Evolutionary conservation across 345 rosid genomes (phyloP), one percentile per base, ranked within the genome.

Genomic region (Lumnitzera littorea): DNA sequence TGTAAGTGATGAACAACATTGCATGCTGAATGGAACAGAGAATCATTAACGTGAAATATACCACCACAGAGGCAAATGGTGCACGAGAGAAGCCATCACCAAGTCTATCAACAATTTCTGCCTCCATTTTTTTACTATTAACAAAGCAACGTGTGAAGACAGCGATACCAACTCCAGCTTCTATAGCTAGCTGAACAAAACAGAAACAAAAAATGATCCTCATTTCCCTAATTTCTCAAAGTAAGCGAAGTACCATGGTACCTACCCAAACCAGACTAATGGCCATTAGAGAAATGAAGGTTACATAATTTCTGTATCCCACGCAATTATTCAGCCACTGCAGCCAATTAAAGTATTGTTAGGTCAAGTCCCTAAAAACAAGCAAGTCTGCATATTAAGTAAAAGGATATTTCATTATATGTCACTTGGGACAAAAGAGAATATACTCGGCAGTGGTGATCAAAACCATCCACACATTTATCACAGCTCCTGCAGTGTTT

Each of bases 281-380:
- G 56, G 88, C 95, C 99, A 94, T 94, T 55, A 94, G 88, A 7
- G 81, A 78, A 74, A 90, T 83, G 71, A 94, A 94, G 13, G 97
- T 88, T 53, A 80, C 76, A 68, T 94, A 94, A 61, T 94, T 94
- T 76, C 74, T 90, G 81, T 76, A 81, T 36, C 99, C 99, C 6
- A 94, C 99, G 69, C 99, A 94, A 72, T 94, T 94, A 80, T 94
- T 94, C 55, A 94, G 96, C 99, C 99, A 94, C 99, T 94, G 90
- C 78, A 84, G 9, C 65, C 69, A 66, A 20, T 55, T 56, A 62
- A 71, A 70, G 5, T 72, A 12, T 24, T 46, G 67, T 25, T 57
- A 41, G 57, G 11, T 73, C 82, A 58, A 36, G 12, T 12, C 62
- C 51, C n/a, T 24, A 53, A 29, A 58, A 57, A 46, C 14, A 53